Conservation (phyloP, 495 filamentous ascomycete genomes). For the Annulohypoxylon maeteangense region DNA sequence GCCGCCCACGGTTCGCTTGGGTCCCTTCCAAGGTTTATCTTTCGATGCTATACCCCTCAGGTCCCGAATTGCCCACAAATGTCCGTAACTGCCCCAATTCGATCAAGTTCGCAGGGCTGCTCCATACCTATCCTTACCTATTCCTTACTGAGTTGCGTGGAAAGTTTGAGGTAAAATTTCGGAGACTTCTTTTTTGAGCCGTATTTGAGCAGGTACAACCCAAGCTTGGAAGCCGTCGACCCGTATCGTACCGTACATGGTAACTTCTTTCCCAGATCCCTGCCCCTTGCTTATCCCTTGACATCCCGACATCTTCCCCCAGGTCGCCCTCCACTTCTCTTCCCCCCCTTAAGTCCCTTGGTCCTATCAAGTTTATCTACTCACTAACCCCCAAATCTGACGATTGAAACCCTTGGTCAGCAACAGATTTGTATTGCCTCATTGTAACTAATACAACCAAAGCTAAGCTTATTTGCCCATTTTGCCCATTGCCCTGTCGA, state of each 20-base stretch:
- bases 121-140: conserved; percentile 9
- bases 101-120: conserved; percentile 7
- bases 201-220: background rate
- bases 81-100: conserved; percentile 20
- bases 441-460: conserved; percentile 18
- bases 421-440: conserved; percentile 44
- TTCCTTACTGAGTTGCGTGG: background rate
- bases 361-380: conserved; percentile 23
- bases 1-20: conserved; percentile 11
- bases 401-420: conserved; percentile 26
- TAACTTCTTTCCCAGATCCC: background rate
- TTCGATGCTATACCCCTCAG: background rate
- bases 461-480: background rate
- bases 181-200: conserved; percentile 25
- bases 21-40: background rate
- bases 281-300: conserved; percentile 18
- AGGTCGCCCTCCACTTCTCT: background rate
- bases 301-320: conserved; percentile 15
- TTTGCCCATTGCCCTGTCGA: conserved; percentile 24
- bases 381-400: conserved; percentile 7
- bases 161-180: conserved; percentile 28
- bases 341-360: conserved; percentile 24
- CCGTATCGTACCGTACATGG: background rate
- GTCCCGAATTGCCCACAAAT: background rate
- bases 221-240: conserved; percentile 1